Conservation (phyloP, 805 yeast genomes). For the Candida railenensis region DNA sequence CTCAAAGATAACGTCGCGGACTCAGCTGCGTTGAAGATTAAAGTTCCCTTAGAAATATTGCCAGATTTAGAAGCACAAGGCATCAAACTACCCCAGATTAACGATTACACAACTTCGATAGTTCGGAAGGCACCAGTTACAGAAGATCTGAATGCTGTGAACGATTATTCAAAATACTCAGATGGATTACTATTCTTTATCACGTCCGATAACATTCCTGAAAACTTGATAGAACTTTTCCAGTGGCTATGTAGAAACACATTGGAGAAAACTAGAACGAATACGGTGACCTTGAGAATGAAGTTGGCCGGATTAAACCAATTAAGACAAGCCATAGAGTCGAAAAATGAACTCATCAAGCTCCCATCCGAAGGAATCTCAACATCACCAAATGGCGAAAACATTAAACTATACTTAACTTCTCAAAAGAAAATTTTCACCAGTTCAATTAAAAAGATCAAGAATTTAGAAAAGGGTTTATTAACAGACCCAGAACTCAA, state of each 20-base stretch:
- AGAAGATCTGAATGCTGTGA: neutral
- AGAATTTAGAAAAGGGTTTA: conserved; percentile 44
- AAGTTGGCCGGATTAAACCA: conserved; percentile 60
- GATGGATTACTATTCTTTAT: conserved; percentile 42
- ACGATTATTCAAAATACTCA: conserved; percentile 14
- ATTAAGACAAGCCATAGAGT: conserved; percentile 47
- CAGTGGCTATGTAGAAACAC: conserved; percentile 49
- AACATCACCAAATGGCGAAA: conserved; percentile 10
- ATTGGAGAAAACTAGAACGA: conserved; percentile 41
- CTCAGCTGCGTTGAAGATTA: conserved; percentile 56
- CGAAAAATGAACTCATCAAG: conserved; percentile 34
- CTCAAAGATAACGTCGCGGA: conserved; percentile 58
- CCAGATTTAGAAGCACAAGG: conserved; percentile 34
- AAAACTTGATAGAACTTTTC: conserved; percentile 50
- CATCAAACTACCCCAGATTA: conserved; percentile 33
- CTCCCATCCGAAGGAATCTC: conserved; percentile 3
- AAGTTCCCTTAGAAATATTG: conserved; percentile 40
- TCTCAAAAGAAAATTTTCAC: conserved; percentile 51
- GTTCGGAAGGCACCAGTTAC: conserved; percentile 9
- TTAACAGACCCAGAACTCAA: conserved; percentile 40
- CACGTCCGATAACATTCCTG: conserved; percentile 36
- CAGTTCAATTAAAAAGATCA: conserved; percentile 42
- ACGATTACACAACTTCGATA: conserved; percentile 40
- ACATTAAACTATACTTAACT: conserved; percentile 45
- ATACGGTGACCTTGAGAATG: conserved; percentile 48